These are phyloP conservation scores for Paecilomyces sp. DNA, from an alignment of 2,329 filamentous ascomycete genomes.

Conservation along the genomic window DNA sequence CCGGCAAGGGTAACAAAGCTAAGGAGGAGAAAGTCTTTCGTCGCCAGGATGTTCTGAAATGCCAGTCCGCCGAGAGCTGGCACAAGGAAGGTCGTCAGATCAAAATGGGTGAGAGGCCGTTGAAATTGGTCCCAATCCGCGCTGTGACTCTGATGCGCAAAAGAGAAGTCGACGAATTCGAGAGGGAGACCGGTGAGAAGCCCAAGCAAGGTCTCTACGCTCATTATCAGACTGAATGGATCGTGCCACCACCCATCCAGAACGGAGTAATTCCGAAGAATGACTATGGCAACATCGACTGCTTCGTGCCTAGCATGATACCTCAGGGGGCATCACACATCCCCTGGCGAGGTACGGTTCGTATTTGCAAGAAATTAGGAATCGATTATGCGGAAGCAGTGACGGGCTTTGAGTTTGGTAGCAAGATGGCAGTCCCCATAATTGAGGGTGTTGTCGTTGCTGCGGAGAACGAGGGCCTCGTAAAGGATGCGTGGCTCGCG, in stretches of 20 bases:
- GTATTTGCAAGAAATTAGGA: slow-evolving; percentile 73
- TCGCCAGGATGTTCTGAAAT: slow-evolving; percentile 71
- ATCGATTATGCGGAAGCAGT: slow-evolving; percentile 93
- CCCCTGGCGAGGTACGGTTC: slow-evolving; percentile 66
- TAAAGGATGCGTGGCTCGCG: slow-evolving; percentile 72
- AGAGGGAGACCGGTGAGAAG: slow-evolving; percentile 73
- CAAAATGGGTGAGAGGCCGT: slow-evolving; percentile 59
- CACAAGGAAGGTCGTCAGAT: slow-evolving; percentile 89
- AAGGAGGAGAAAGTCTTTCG: slow-evolving; percentile 75
- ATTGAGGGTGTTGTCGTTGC: slow-evolving; percentile 87
- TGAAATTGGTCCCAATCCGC: slow-evolving; percentile 84
- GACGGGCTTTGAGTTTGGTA: slow-evolving; percentile 92
- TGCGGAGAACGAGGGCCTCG: slow-evolving; percentile 63
- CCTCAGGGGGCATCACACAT: slow-evolving; percentile 78
- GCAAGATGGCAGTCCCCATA: slow-evolving; percentile 87
- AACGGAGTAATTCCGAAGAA: slow-evolving; percentile 90
- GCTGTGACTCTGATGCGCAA: slow-evolving; percentile 83
- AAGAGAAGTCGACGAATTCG: slow-evolving; percentile 79
- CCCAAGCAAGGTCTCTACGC: slow-evolving; percentile 81
- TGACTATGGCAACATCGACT: slow-evolving; percentile 90
- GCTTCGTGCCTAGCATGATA: slow-evolving; percentile 91
- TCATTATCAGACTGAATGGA: slow-evolving; percentile 84
- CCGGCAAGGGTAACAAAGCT: slow-evolving; percentile 64
- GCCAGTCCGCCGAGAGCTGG: slow-evolving; percentile 93
- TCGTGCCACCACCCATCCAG: slow-evolving; percentile 78